Base-by-base conservation (phyloP, 495 filamentous ascomycete species). In the Neurospora sublineolata region DNA sequence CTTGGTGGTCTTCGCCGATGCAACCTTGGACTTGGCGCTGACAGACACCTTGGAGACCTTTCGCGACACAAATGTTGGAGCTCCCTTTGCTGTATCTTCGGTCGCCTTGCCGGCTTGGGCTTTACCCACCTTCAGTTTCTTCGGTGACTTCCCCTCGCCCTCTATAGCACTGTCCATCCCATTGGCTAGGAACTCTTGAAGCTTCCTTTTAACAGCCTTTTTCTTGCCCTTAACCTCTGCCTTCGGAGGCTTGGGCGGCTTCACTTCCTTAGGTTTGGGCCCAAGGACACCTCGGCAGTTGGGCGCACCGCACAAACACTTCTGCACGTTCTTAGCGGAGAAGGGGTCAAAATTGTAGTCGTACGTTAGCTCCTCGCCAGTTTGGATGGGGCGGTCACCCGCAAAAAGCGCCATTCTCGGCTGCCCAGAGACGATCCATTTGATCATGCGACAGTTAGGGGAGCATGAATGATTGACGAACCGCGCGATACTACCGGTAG, bases 341-440 rank as follows among this genome's bases (percentile, higher is more conserved):
- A 92, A 94, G 44, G 90, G 92, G 86, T 97, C 92, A 78, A 99
- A 99, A 80, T 99, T 99, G 86, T 99, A 99, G 84, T 99, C 95
- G 80, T 99, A 99, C n/a, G 94, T 98, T 72, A 99, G 83, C 78
- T 99, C 95, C 68, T 97, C 93, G 42, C 95, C 95, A 33, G 93
- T 97, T 86, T 91, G 92, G 78, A 99, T 92, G 2, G 92, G 93
- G 11, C 85, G 83, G 73, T 97, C 92, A 11, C 94, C 94, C 37
- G 95, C 96, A 79, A 99, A 99, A 2, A 99, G 87, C 30, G 94
- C 95, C 94, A 99, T 98, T 68, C 95, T 90, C 60, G 95, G 96
- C 76, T 96, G 93, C 20, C 93, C 93, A 39, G 89, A 89, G n/a
- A 99, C 95, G 68, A 93, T 94, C 93, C 93, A 97, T 81, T 97